Base-by-base conservation (phyloP, 1,139 yeast genomes). In the Protomyces gravidus region DNA sequence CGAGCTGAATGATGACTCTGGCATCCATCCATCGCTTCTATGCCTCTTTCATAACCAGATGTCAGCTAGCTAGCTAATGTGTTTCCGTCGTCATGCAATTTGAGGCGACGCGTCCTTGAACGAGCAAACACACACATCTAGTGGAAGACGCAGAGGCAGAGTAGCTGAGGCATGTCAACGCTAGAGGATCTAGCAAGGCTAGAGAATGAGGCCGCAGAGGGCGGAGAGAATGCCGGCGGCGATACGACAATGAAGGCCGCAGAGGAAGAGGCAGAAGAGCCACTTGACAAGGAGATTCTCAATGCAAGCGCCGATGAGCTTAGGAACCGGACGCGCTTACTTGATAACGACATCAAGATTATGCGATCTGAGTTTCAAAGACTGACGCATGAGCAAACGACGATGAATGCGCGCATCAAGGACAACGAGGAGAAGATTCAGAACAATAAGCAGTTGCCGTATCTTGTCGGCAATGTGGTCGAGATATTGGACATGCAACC, bases 401-500 rank as follows among this genome's bases (percentile, higher is more conserved):
- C 89, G 59, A 92, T 90, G 97, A 75, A 83, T 63, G 97, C 89
- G 67, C 85, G 94, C 72, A 89, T 94, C 73, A 89, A 90, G 71
- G 98, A 92, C 70, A 94, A 94, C 75, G 90, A 86, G 72, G 97
- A 90, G 68, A 94, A 94, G 76, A 92, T 94, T 73, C 89, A 89
- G 70, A 90, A 92, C 71, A 94, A 94, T 73, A 88, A 86, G 74
- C 97, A 89, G 73, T 79, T 94, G 70, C 99, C 99, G 11, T 94
- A 92, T 69, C 77, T 94, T 64, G 98, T 94, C 51, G 97, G 97
- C n/a, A 94, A 92, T 70, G 95, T 94, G 59, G 97, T 94, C 26
- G 99, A 94, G 73, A 77, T 94, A 64, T 79, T 94, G 70, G 95
- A 92, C 69, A 80, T 92, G 73, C 85, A 85, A 66, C 90, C 86